A percentile compares a stretch with the other conserved stretches of the same genome.
These are phyloP conservation scores for Nigrograna mackinnonii DNA, from an alignment of 2,329 filamentous ascomycete genomes.

Conservation along the genomic window DNA sequence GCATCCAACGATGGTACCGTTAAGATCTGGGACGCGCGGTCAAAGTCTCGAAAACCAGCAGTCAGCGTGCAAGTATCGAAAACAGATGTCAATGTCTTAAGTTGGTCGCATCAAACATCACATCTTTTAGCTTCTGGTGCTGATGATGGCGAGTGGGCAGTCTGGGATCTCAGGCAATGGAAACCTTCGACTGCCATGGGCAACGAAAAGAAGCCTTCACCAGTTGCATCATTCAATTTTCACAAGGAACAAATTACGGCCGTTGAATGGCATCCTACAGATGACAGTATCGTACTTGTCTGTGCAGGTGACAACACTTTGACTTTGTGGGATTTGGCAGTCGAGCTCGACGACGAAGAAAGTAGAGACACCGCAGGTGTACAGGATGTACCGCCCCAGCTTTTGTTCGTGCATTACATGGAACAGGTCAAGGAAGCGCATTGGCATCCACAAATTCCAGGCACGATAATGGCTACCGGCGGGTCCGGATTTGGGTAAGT, in stretches of 20 bases:
- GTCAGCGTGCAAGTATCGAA: constrained; percentile 82
- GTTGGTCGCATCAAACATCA: constrained; percentile 86
- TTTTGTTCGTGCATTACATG: constrained; percentile 96
- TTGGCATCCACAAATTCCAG: constrained; percentile 96
- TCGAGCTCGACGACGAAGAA: constrained; percentile 97
- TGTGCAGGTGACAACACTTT: constrained; percentile 92
- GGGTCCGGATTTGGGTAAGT: constrained; percentile 75
- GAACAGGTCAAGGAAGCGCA: constrained; percentile 93
- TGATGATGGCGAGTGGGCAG: constrained; percentile 91
- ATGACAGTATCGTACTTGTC: constrained; percentile 93
- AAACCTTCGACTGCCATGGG: constrained; percentile 65
- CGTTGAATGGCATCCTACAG: constrained; percentile 95
- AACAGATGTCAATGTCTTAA: constrained; percentile 93
- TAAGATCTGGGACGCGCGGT: constrained; percentile 93
- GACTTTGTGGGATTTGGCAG: constrained; percentile 94
- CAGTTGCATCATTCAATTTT: constrained; percentile 92
- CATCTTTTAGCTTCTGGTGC: constrained; percentile 91
- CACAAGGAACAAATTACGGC: constrained; percentile 96
- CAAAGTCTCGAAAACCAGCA: constrained; percentile 86
- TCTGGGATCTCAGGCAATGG: constrained; percentile 97
- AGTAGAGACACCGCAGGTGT: constrained; percentile 85
- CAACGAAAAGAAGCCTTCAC: constrained; percentile 62
- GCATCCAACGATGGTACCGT: constrained; percentile 93
- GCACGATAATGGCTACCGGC: constrained; percentile 85
- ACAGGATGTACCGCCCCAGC: constrained; percentile 87